Evolutionary conservation across 768 basidiomycete species (phyloP).

Genomic region (Pleurotus sapidus): DNA sequence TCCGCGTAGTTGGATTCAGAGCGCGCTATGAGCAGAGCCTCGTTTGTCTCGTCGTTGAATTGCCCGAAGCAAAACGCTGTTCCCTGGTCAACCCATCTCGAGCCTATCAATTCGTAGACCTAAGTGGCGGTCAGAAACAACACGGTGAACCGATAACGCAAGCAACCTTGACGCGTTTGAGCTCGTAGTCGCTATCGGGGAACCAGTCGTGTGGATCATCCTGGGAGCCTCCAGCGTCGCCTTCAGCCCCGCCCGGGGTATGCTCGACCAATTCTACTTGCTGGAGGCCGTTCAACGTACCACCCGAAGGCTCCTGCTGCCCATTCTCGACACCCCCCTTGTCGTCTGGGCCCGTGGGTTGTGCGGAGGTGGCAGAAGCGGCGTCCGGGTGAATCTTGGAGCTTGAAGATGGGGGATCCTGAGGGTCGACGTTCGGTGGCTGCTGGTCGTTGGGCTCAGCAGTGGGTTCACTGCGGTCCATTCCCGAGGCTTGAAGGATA

Average conservation of each 20-base stretch:
- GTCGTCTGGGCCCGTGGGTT: neutral
- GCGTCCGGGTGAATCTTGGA: neutral
- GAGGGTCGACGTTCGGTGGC: neutral
- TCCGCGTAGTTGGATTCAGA: constrained; percentile 71
- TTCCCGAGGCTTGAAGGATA: constrained; percentile 32
- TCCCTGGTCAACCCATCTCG: constrained; percentile 93
- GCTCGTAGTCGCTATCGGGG: constrained; percentile 64
- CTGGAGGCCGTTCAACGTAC: constrained; percentile 32
- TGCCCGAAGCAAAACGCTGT: constrained; percentile 96
- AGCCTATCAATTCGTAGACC: constrained; percentile 93
- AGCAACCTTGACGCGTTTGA: constrained; percentile 82
- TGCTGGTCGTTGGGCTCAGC: constrained; percentile 13
- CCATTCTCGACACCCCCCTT: constrained; percentile 18
- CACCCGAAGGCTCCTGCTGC: constrained; percentile 33
- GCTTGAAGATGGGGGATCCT: neutral
- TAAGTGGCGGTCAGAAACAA: constrained; percentile 25
- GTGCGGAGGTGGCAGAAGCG: neutral
- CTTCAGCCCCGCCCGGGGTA: constrained; percentile 25
- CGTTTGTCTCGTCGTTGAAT: constrained; percentile 71
- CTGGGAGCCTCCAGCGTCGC: constrained; percentile 31
- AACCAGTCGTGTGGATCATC: constrained; percentile 65
- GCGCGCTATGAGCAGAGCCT: constrained; percentile 82
- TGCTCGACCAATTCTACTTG: constrained; percentile 49
- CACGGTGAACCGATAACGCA: neutral
- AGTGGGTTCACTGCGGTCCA: constrained; percentile 40